These are phyloP conservation scores for Cyclanthera cordifolia DNA, from an alignment of 306 rosid species.

Conservation along the genomic window DNA sequence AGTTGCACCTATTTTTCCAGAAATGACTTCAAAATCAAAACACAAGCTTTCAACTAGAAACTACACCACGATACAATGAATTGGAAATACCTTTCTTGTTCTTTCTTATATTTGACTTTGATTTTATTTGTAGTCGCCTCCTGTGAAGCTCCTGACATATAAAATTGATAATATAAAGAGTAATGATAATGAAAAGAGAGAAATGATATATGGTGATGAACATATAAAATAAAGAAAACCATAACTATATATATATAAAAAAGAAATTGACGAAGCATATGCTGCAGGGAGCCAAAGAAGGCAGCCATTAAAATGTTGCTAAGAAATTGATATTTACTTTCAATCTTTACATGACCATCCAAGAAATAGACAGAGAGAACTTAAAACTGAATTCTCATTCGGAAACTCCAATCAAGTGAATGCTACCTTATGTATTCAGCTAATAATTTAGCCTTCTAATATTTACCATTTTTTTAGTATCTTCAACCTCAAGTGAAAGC, in stretches of 20 bases:
- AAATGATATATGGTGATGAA: not conserved
- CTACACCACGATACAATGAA: not conserved
- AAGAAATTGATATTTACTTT: not conserved
- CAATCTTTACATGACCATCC: not conserved
- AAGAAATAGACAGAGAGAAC: not conserved
- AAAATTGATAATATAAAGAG: not conserved
- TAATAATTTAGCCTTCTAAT: too few species aligned
- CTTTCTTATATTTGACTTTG: conserved; percentile 4
- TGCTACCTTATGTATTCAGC: too few species aligned
- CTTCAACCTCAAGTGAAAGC: too few species aligned
- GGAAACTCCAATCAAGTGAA: too few species aligned
- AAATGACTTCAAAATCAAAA: not conserved
- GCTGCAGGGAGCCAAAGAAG: not conserved
- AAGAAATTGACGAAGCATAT: not conserved
- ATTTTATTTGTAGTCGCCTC: conserved; percentile 10
- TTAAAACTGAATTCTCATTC: too few species aligned
- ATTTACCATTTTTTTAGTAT: too few species aligned
- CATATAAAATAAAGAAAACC: not conserved
- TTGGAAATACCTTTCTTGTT: not conserved
- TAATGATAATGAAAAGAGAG: not conserved
- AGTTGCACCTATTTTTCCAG: not conserved
- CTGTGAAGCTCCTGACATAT: conserved; percentile 10
- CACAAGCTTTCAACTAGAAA: not conserved
- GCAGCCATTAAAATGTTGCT: not conserved
- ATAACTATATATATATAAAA: not conserved